A percentile compares a stretch with the other conserved stretches of the same genome.
Evolutionary conservation across 371 early-diverging fungal species (phyloP).

Genomic region (Mortierella sp.): DNA sequence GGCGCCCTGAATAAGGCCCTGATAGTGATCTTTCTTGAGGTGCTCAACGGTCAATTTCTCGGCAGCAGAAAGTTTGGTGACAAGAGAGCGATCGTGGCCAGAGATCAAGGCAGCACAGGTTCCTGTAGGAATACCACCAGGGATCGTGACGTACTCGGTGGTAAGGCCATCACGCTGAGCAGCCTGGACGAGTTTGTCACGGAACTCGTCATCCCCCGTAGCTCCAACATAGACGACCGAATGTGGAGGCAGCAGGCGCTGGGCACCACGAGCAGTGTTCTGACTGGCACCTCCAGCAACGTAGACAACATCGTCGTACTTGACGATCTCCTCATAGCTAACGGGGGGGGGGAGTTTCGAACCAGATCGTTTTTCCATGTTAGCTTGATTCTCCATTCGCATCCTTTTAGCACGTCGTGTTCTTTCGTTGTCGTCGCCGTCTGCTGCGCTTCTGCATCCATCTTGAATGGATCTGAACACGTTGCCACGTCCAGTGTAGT

Average conservation of each 20-base stretch:
- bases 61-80: slow-evolving; percentile 94
- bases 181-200: slow-evolving; percentile 74
- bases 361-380: not conserved
- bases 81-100: slow-evolving; percentile 88
- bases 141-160: slow-evolving; percentile 83
- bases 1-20: slow-evolving; percentile 89
- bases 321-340: slow-evolving; percentile 83
- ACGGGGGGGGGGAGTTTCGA: not conserved
- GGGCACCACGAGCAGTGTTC: slow-evolving; percentile 93
- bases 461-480: no score
- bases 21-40: slow-evolving; percentile 79
- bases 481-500: no score
- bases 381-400: not conserved
- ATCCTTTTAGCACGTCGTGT: not conserved
- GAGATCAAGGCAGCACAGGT: slow-evolving; percentile 95
- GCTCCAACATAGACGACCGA: slow-evolving; percentile 92
- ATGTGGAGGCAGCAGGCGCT: slow-evolving; percentile 87
- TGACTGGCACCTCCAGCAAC: slow-evolving; percentile 97
- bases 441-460: no score
- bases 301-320: slow-evolving; percentile 77
- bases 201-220: slow-evolving; percentile 88
- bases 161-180: slow-evolving; percentile 88
- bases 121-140: slow-evolving; percentile 84
- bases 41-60: slow-evolving; percentile 86
- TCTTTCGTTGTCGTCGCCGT: not conserved